phyloP scores from a whole-genome alignment of 129 eudicot genomes.

The Silybum marianum region DNA sequence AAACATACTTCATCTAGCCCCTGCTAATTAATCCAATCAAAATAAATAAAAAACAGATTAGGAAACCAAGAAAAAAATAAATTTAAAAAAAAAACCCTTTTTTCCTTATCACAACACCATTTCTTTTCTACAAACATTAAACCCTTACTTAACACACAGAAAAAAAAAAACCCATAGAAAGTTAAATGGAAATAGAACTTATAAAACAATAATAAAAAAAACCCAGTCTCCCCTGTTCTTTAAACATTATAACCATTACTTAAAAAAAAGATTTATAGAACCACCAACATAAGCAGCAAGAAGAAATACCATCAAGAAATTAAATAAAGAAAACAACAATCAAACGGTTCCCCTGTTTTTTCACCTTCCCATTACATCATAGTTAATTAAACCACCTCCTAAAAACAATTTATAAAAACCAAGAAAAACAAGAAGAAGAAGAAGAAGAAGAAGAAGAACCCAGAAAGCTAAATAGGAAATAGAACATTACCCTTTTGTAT shows the following conservation, averaged over 20 bases:
- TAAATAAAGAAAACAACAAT: neutral
- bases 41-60: neutral
- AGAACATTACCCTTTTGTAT: conserved; percentile 15
- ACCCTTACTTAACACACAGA: neutral
- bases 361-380: conserved; percentile 24
- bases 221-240: conserved; percentile 26
- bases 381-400: neutral
- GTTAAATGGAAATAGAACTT: no score
- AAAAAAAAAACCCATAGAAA: neutral
- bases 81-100: no score
- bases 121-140: neutral
- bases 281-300: neutral
- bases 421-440: neutral
- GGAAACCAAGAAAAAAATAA: neutral
- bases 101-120: neutral
- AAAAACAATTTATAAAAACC: neutral
- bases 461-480: neutral
- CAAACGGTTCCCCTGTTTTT: conserved; percentile 21
- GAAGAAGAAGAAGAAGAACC: neutral
- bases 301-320: neutral
- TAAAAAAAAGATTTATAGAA: neutral
- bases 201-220: neutral
- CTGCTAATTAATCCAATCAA: conserved; percentile 10
- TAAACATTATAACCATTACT: neutral
- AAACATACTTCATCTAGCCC: conserved; percentile 68